Percentiles rank a stretch among this genome's conserved stretches.
These are phyloP conservation scores for Coelastrella sp. DNA, from an alignment of 139 green algal genomes.

Conservation along the genomic window DNA sequence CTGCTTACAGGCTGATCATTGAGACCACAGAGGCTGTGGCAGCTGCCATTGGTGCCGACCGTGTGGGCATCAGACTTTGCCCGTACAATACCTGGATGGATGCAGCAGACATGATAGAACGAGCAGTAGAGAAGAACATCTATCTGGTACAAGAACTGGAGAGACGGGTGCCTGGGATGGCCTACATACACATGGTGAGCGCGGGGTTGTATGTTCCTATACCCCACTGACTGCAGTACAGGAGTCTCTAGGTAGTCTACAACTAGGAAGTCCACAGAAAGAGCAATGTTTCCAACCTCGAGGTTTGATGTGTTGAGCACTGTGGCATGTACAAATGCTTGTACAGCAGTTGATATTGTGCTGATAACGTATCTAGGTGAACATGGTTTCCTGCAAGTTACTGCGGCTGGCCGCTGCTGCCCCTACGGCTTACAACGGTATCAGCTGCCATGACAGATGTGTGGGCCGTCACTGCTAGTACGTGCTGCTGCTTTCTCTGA, in stretches of 20 bases:
- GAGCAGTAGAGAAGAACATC: background rate
- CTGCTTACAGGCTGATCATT: constrained; percentile 55
- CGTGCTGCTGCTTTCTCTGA: no score
- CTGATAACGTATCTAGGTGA: no score
- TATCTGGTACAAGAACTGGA: background rate
- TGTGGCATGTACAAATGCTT: no score
- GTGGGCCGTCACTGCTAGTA: no score
- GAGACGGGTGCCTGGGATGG: background rate
- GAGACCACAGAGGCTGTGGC: constrained; percentile 65
- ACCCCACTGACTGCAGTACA: background rate
- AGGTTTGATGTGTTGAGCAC: no score
- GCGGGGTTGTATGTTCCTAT: background rate
- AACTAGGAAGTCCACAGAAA: no score
- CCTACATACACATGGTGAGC: background rate
- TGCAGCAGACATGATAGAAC: background rate
- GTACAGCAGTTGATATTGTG: no score
- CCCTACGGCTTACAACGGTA: no score
- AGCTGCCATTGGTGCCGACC: constrained; percentile 65
- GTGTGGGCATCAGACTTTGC: constrained; percentile 44
- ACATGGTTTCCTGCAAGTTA: no score
- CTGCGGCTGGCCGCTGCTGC: no score
- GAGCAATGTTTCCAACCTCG: no score
- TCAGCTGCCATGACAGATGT: no score
- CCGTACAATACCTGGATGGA: background rate
- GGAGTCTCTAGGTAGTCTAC: background rate